Evolutionary conservation across 148 eudicot species (phyloP).

Genomic region (Amaranthus cruentus): DNA sequence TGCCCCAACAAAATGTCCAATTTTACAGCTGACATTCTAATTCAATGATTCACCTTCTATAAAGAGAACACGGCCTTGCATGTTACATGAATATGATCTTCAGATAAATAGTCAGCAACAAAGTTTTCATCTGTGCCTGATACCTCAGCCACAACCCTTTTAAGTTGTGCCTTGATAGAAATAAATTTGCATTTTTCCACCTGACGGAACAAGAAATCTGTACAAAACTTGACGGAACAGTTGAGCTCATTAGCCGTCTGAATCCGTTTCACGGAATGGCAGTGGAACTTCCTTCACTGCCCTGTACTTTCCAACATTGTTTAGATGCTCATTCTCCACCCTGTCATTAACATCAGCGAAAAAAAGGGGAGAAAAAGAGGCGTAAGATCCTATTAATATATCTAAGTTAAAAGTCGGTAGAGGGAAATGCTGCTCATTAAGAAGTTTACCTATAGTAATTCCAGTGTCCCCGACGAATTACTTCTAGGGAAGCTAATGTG

Average conservation of each 20-base stretch:
- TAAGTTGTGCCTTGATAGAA: background rate
- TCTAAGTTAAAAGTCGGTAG: background rate
- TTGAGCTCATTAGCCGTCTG: slow-evolving; percentile 42
- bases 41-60: slow-evolving; percentile 14
- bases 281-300: slow-evolving; percentile 84
- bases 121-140: slow-evolving; percentile 10
- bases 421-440: background rate
- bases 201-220: slow-evolving; percentile 16
- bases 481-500: slow-evolving; percentile 85
- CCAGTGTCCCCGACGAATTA: slow-evolving; percentile 97
- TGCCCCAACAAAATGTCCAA: slow-evolving; percentile 11
- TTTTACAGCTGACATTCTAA: background rate
- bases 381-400: no score
- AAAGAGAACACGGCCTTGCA: slow-evolving; percentile 1
- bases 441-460: slow-evolving; percentile 75
- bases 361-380: background rate
- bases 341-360: slow-evolving; percentile 30
- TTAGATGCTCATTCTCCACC: slow-evolving; percentile 88
- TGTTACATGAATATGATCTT: slow-evolving; percentile 11
- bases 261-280: slow-evolving; percentile 72
- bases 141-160: slow-evolving; percentile 13
- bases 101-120: slow-evolving; percentile 10
- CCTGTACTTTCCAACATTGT: slow-evolving; percentile 81
- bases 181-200: slow-evolving; percentile 13
- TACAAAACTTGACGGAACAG: slow-evolving; percentile 10